Conservation (phyloP, 208 protist species). For the Angomonas ambiguus region DNA sequence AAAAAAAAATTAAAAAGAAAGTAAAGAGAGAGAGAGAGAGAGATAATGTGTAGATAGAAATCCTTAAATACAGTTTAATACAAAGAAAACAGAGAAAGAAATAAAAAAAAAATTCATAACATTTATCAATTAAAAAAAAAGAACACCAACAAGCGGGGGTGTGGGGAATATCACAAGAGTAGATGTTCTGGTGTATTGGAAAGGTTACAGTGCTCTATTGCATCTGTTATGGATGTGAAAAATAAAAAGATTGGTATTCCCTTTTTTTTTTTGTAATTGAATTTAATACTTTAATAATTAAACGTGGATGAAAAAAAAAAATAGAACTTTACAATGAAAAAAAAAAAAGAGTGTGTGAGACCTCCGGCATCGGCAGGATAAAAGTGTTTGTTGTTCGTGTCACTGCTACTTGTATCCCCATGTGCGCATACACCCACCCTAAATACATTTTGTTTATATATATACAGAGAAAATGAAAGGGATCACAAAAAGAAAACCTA, state of each 20-base stretch:
- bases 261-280: neutral
- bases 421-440: no score
- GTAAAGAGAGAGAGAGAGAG: neutral
- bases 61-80: neutral
- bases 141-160: no score
- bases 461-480: no score
- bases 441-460: no score
- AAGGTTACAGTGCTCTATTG: no score
- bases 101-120: constrained; percentile 2
- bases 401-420: no score
- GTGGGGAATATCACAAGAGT: neutral
- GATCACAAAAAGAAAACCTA: no score
- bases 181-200: no score
- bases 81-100: neutral
- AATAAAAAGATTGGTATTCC: neutral
- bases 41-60: neutral
- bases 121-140: constrained; percentile 1
- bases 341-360: constrained; percentile 13
- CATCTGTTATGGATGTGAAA: no score
- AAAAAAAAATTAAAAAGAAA: constrained; percentile 10
- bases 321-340: constrained; percentile 6
- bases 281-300: neutral
- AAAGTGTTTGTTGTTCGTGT: no score
- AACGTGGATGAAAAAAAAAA: constrained; percentile 1
- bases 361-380: neutral